Evolutionary conservation across 352 stramenopile species (phyloP).

Genomic region (Globisporangium paroecandrum): DNA sequence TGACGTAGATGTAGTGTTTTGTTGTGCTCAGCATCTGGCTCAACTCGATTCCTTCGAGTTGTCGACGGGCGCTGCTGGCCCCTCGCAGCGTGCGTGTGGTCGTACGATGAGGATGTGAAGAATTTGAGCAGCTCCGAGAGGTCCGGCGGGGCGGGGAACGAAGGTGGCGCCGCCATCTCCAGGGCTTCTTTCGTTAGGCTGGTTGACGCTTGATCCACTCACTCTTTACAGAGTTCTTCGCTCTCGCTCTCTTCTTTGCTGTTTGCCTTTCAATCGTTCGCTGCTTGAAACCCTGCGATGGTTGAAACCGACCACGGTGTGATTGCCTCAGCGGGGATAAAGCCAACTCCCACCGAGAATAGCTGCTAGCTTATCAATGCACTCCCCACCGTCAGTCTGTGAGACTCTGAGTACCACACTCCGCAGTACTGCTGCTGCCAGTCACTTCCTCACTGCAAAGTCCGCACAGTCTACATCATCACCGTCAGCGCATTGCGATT

Average conservation of each 20-base stretch:
- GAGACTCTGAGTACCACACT: not conserved
- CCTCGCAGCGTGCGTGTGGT: not conserved
- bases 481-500: not conserved
- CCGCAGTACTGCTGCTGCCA: not conserved
- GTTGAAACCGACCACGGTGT: not conserved
- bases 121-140: conserved; percentile 47
- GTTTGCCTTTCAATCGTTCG: no score
- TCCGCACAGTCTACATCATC: not conserved
- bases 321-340: no score
- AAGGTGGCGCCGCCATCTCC: conserved; percentile 13
- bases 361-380: not conserved
- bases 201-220: not conserved
- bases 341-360: not conserved
- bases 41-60: not conserved
- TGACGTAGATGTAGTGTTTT: no score
- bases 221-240: not conserved
- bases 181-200: not conserved
- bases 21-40: not conserved
- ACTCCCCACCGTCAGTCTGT: not conserved
- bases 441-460: not conserved
- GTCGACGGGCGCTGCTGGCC: not conserved
- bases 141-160: conserved; percentile 38
- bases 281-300: not conserved
- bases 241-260: no score
- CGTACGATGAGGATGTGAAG: conserved; percentile 22